Base-by-base conservation (phyloP, 345 rosid species). In the Euphorbia lathyris region DNA sequence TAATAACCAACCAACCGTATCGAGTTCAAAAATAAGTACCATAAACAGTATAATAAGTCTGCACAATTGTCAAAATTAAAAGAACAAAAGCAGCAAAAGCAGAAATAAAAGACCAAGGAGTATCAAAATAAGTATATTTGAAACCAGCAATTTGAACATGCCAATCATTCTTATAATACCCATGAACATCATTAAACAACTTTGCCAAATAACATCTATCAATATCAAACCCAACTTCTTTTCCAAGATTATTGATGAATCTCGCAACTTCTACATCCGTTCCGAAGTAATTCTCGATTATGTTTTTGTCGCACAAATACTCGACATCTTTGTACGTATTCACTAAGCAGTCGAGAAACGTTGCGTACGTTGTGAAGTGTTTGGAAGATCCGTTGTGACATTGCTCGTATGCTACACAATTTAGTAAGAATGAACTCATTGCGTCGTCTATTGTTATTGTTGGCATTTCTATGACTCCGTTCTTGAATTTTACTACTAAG, bases 81-180 rank as follows among this genome's bases (percentile, higher is more conserved):
- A 90, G 83, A 66, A 88, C 42, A 29, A 88, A 25, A 10, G 98
- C 96, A 30, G 92, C 96, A 34, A 87, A 62, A 4, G 92, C 93
- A 9, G 97, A 92, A 14, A 85, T 48, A 72, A 86, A 88, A 26
- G 97, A 88, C 97, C 96, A 92, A 7, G 97, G 97, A 50, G 90
- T 88, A 11, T 75, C 80, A 58, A 92, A 90, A 40, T 92, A 92
- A 5, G 90, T 90, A 63, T 80, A 81, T 81, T 83, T 87, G 72
- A 88, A 87, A 68, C 83, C 64, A 12, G 95, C 94, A 94, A 86
- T 86, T 19, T 74, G 79, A 43, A 83, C 88, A 63, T 90, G 86
- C 91, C 81, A 62, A 52, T 75, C 76, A 36, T 72, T 87, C 73
- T 65, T 22, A 77, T 88, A 86, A 70, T 88, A 87, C 47, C 74